Evolutionary conservation across 2,329 filamentous ascomycete species (phyloP).

Genomic region (Venturia effusa): DNA sequence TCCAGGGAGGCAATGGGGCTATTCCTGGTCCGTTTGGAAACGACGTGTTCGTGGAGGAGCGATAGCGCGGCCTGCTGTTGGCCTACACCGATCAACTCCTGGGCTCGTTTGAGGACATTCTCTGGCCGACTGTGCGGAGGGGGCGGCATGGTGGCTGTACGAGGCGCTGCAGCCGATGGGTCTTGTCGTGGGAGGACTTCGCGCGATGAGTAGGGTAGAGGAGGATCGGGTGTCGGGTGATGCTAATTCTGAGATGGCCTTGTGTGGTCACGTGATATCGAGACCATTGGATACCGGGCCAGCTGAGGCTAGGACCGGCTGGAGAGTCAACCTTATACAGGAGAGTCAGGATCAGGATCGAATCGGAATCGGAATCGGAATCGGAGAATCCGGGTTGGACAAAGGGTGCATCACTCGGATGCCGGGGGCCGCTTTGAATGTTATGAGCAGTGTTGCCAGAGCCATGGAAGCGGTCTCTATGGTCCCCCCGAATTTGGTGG

Average conservation of each 20-base stretch:
- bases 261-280: neutral
- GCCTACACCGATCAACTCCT: conserved; percentile 96
- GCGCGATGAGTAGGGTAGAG: too few relatives aligned
- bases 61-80: conserved; percentile 86
- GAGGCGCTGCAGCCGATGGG: neutral
- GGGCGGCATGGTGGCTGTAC: conserved; percentile 63
- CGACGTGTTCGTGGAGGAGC: conserved; percentile 97
- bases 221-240: too few relatives aligned
- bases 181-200: neutral
- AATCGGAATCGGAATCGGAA: too few relatives aligned
- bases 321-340: neutral
- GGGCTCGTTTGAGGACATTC: conserved; percentile 96
- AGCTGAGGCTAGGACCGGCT: too few relatives aligned
- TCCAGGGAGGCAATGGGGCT: conserved; percentile 91
- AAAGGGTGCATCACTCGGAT: neutral
- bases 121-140: conserved; percentile 96
- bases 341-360: neutral
- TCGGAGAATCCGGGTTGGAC: neutral
- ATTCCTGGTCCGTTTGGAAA: conserved; percentile 94
- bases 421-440: too few relatives aligned
- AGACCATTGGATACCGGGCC: too few relatives aligned
- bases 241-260: neutral
- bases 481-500: neutral
- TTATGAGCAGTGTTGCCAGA: neutral
- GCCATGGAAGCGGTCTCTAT: neutral